Evolutionary conservation across 768 basidiomycete genomes (phyloP), one percentile per base, ranked within the genome.

Genomic region (Leucosporidium creatinivorum): DNA sequence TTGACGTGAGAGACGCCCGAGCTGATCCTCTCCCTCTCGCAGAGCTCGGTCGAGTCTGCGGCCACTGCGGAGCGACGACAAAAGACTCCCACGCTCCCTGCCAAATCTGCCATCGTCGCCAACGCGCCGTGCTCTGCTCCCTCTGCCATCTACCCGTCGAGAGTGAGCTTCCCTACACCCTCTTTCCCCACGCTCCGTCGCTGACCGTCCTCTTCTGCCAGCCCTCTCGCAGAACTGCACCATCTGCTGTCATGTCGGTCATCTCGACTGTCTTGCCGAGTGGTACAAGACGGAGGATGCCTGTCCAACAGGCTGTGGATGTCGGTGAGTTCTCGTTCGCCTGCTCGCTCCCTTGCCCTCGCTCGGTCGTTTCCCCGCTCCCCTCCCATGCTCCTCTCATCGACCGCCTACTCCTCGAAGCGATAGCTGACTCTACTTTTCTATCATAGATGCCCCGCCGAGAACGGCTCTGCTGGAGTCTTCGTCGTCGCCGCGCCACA

Each of bases 221-320:
- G 71, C 62, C 15, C 54, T 72, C 3, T 62, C 60, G 30, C 61
- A 63, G 30, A 67, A 55, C 61, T 72, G 71, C 51, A 49, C 62
- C 33, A 61, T 48, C 13, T 72, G 71, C 47, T 31, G 62, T 3
- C 71, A 72, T 36, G 51, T 69, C 50, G 65, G 65, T 6, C 71
- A 72, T 25, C 71, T 72, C 62, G 55, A 49, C 21, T 72, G 71
- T 47, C 59, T 67, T 28, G n/a, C 33, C 15, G 10, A 26, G 25
- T 72, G 68, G 67, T 72, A 58, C 57, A n/a, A 33, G 33, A 30
- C 48, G 2, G 47, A 58, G n/a, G 57, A 62, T 2, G 26, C 10
- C 0, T 70, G 69, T 54, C 69, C 69, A 18, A 67, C 66, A 1
- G 69, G 69, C 21, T 70, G 69, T 54, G 69, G 69, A 19, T 70